A percentile compares a stretch with the other conserved stretches of the same genome.
These are phyloP conservation scores for Trifolium subterraneum DNA, from an alignment of 306 rosid genomes.

Conservation along the genomic window DNA sequence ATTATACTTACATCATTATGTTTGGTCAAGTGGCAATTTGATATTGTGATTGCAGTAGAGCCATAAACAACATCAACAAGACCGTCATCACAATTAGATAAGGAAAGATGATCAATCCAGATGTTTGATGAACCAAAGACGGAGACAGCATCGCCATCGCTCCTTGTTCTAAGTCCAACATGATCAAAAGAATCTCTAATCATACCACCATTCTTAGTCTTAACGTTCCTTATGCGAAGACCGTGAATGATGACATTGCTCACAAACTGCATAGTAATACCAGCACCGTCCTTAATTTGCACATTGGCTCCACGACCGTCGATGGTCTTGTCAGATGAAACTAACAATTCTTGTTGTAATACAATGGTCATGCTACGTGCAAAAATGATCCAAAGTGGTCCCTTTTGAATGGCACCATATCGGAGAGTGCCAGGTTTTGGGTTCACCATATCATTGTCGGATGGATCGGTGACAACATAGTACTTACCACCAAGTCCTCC, in stretches of 20 bases:
- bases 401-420: slow-evolving; percentile 50
- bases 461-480: slow-evolving; percentile 64
- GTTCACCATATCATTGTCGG: slow-evolving; percentile 51
- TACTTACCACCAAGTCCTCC: slow-evolving; percentile 61
- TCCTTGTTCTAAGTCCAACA: slow-evolving; percentile 49
- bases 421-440: slow-evolving; percentile 78
- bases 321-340: slow-evolving; percentile 78
- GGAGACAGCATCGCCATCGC: slow-evolving; percentile 85
- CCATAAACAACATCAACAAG: slow-evolving; percentile 71
- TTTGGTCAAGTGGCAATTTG: slow-evolving; percentile 72
- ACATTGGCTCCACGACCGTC: slow-evolving; percentile 85
- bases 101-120: slow-evolving; percentile 85
- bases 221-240: slow-evolving; percentile 51
- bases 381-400: slow-evolving; percentile 84
- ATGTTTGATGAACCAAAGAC: slow-evolving; percentile 68
- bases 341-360: slow-evolving; percentile 57
- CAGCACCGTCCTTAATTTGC: slow-evolving; percentile 62
- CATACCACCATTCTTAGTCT: slow-evolving; percentile 51
- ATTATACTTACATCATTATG: slow-evolving; percentile 66
- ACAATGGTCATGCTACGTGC: slow-evolving; percentile 61
- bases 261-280: slow-evolving; percentile 58
- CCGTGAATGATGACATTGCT: slow-evolving; percentile 72
- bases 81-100: slow-evolving; percentile 69
- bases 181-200: slow-evolving; percentile 68
- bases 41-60: slow-evolving; percentile 79